Evolutionary conservation across 2,329 filamentous ascomycete genomes (phyloP).

Genomic region (Coniochaeta sp.): DNA sequence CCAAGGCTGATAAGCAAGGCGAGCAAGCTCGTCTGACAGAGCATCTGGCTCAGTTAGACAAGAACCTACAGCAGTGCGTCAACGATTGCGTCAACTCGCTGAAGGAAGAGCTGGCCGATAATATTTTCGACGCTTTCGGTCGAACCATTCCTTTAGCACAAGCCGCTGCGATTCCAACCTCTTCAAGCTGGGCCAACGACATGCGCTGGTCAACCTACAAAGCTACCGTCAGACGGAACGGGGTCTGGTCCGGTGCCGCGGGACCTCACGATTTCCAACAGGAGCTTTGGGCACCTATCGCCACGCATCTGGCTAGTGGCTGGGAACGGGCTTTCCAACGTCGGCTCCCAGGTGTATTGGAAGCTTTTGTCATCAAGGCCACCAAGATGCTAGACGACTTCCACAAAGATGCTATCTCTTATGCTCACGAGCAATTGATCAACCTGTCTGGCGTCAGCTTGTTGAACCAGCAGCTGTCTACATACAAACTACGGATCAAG

Average conservation of each 20-base stretch:
- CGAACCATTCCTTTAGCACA: conserved; percentile 11
- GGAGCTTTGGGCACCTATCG: conserved; percentile 18
- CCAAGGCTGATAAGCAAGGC: conserved; percentile 9
- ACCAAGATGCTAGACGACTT: conserved; percentile 8
- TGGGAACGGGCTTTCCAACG: conserved; percentile 21
- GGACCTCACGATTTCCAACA: conserved; percentile 17
- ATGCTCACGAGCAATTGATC: conserved; percentile 5
- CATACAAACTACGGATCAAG: conserved; percentile 6
- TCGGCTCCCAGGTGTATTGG: conserved; percentile 9
- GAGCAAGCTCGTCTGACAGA: conserved; percentile 9
- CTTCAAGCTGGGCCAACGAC: conserved; percentile 16
- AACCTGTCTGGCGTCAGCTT: conserved; percentile 10
- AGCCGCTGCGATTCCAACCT: conserved; percentile 10
- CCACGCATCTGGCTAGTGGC: conserved; percentile 8
- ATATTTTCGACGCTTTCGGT: conserved; percentile 15
- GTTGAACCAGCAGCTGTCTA: conserved; percentile 15
- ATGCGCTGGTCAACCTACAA: conserved; percentile 18
- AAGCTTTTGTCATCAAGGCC: conserved; percentile 3
- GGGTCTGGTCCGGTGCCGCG: conserved; percentile 10
- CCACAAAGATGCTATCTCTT: conserved; percentile 8
- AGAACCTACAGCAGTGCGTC: conserved; percentile 12
- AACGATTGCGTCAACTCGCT: conserved; percentile 10
- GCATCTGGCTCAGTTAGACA: conserved; percentile 10
- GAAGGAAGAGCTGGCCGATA: conserved; percentile 10
- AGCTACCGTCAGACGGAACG: conserved; percentile 15